phyloP scores from a whole-genome alignment of 2,329 filamentous ascomycete species.

The Hirsutella minnesotensis region DNA sequence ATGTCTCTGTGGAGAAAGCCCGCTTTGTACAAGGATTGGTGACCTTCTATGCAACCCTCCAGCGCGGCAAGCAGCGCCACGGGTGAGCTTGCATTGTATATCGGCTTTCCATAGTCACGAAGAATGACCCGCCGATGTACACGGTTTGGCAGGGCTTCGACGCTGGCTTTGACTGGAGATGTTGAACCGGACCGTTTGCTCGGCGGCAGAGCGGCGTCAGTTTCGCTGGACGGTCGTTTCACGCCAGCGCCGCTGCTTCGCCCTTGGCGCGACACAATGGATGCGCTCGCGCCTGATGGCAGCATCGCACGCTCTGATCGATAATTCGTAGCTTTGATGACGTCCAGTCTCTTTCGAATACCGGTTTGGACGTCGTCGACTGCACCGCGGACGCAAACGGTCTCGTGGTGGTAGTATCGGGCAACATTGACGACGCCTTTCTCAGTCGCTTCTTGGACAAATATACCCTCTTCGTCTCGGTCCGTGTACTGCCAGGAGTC shows the following conservation, averaged over 20 bases:
- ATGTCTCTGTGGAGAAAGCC: neutral
- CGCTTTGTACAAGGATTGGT: neutral
- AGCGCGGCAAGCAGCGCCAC: neutral
- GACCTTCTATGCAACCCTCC: neutral
- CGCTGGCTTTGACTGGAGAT: neutral
- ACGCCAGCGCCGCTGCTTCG: neutral
- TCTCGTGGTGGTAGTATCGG: constrained; percentile 30
- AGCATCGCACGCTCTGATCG: neutral
- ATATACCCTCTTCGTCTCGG: constrained; percentile 26
- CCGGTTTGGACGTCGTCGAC: constrained; percentile 17
- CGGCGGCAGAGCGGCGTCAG: neutral
- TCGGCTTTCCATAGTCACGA: neutral
- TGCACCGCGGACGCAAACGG: constrained; percentile 18
- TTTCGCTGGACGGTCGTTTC: neutral
- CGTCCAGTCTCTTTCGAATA: neutral
- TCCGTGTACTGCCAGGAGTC: constrained; percentile 20
- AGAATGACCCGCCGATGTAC: neutral
- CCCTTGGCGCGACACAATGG: neutral
- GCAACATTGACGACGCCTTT: constrained; percentile 25
- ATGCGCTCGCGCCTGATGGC: neutral
- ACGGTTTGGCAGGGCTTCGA: neutral
- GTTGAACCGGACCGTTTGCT: neutral
- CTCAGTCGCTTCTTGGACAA: constrained; percentile 23
- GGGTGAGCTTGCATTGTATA: neutral
- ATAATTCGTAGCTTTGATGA: constrained; percentile 1